Conservation (phyloP, 345 rosid genomes). For the Salix udensis region DNA sequence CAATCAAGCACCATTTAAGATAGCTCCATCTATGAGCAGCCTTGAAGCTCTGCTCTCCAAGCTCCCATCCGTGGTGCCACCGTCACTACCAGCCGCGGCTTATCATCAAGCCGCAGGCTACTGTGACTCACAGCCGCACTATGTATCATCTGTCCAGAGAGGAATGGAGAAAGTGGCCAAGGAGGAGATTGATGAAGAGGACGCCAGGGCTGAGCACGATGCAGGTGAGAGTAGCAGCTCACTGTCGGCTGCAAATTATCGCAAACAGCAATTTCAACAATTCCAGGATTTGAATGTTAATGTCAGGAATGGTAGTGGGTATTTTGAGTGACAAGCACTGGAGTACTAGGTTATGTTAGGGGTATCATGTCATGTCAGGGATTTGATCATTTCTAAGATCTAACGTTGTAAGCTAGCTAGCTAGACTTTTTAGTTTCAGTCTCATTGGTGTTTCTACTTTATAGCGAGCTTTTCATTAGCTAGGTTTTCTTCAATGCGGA, state of each 20-base stretch:
- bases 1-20: conserved; percentile 43
- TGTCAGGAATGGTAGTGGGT: conserved; percentile 1
- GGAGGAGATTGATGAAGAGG: conserved; percentile 45
- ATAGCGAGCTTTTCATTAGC: background rate
- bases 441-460: background rate
- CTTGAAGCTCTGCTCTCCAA: conserved; percentile 93
- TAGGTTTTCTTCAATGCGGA: background rate
- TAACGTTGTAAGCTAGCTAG: background rate
- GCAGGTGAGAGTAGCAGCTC: conserved; percentile 47
- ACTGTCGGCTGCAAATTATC: conserved; percentile 26
- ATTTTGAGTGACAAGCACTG: conserved; percentile 4
- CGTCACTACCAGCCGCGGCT: conserved; percentile 13
- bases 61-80: conserved; percentile 87
- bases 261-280: conserved; percentile 32
- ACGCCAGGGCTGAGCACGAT: conserved; percentile 20
- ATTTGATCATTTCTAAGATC: conserved; percentile 5
- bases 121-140: conserved; percentile 8
- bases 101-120: conserved; percentile 19
- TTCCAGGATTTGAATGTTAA: conserved; percentile 29
- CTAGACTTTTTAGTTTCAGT: background rate
- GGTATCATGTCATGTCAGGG: background rate
- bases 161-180: conserved; percentile 36
- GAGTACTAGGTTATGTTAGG: background rate
- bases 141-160: conserved; percentile 13
- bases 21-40: conserved; percentile 94